Evolutionary conservation across 768 basidiomycete species (phyloP).

Genomic region (Tylopilus rubrobrunneus): DNA sequence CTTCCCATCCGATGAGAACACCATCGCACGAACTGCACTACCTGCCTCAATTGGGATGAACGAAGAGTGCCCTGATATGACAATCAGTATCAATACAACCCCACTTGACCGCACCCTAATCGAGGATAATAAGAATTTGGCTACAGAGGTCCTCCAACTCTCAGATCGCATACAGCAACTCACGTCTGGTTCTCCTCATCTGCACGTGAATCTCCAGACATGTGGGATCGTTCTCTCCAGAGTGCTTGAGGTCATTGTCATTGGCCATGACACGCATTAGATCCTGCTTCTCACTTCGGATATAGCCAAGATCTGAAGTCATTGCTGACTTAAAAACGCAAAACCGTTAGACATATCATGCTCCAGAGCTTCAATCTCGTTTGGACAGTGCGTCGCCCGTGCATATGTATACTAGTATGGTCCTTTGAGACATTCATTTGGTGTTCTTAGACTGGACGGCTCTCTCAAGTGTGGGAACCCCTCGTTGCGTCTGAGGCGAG

Average conservation of each 20-base stretch:
- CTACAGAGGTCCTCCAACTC: slow-evolving; percentile 78
- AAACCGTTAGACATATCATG: slow-evolving; percentile 62
- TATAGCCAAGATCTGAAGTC: slow-evolving; percentile 67
- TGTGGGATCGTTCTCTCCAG: no score
- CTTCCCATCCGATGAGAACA: no score
- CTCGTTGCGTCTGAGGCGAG: slow-evolving; percentile 72
- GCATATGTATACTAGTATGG: neutral
- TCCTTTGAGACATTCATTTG: slow-evolving; percentile 8
- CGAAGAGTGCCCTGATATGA: no score
- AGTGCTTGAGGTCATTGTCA: no score
- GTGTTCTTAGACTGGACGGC: slow-evolving; percentile 49
- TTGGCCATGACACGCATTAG: no score
- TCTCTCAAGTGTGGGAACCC: slow-evolving; percentile 64
- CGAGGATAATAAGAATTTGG: slow-evolving; percentile 78
- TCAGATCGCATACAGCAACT: slow-evolving; percentile 89
- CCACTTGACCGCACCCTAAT: slow-evolving; percentile 42
- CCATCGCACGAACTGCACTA: no score
- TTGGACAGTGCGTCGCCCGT: slow-evolving; percentile 62
- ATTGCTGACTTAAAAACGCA: slow-evolving; percentile 72
- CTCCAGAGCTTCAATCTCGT: slow-evolving; percentile 68
- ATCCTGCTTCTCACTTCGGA: neutral
- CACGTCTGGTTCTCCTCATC: no score
- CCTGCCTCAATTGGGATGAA: no score
- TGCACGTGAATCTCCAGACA: slow-evolving; percentile 76
- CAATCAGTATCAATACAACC: no score